Evolutionary conservation across 176 grass and related monocot genomes (phyloP).

Genomic region (Juncus effusus): DNA sequence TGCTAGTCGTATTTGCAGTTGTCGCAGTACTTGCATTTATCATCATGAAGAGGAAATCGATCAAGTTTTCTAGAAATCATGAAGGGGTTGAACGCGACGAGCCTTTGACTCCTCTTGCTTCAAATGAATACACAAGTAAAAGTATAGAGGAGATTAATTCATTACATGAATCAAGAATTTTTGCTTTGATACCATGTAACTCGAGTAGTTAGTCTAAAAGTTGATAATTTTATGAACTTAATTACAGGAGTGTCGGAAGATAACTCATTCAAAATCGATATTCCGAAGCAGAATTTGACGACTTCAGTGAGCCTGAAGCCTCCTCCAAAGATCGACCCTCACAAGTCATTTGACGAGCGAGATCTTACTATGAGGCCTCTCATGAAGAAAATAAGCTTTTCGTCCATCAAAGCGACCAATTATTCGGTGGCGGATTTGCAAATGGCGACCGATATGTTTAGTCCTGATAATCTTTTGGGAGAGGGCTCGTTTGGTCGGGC

Average conservation of each 20-base stretch:
- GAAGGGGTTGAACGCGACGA: conserved; percentile 37
- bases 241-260: conserved; percentile 36
- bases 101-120: conserved; percentile 47
- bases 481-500: conserved; percentile 63
- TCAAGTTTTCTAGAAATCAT: conserved; percentile 19
- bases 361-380: conserved; percentile 42
- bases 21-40: conserved; percentile 50
- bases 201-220: no score
- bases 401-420: conserved; percentile 50
- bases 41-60: conserved; percentile 49
- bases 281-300: conserved; percentile 32
- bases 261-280: conserved; percentile 42
- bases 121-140: conserved; percentile 34
- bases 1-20: conserved; percentile 47
- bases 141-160: neutral
- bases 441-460: conserved; percentile 76
- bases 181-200: neutral
- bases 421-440: conserved; percentile 88
- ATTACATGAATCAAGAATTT: neutral
- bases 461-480: conserved; percentile 62
- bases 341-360: conserved; percentile 56
- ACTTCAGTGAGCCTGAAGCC: conserved; percentile 74
- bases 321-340: conserved; percentile 52
- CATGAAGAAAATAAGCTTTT: conserved; percentile 31
- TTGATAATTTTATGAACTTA: conserved; percentile 4